These are phyloP conservation scores for Phyllostachys edulis DNA, from an alignment of 176 grass and related monocot species.

Conservation along the genomic window DNA sequence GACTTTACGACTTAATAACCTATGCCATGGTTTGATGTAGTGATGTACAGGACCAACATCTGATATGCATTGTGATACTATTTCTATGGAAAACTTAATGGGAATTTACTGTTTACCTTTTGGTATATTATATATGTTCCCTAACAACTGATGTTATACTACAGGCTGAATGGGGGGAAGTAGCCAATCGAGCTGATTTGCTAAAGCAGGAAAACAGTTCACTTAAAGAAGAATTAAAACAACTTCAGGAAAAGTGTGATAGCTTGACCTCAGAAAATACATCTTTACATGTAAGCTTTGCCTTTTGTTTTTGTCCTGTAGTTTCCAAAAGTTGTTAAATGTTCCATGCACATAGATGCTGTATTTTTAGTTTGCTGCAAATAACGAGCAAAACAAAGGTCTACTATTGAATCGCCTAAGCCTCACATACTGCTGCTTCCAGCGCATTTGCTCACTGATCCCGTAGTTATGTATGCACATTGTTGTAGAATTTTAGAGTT, in stretches of 20 bases:
- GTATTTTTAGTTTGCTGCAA: neutral
- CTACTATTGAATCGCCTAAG: neutral
- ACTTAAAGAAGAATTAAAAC: slow-evolving; percentile 65
- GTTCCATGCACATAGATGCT: neutral
- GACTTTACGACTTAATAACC: too few relatives aligned
- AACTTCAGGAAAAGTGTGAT: slow-evolving; percentile 51
- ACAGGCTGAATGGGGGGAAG: slow-evolving; percentile 68
- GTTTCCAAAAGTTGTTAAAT: neutral
- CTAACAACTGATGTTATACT: slow-evolving; percentile 3
- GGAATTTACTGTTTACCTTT: neutral
- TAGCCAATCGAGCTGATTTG: slow-evolving; percentile 51
- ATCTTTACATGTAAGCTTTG: slow-evolving; percentile 52
- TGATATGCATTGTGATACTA: neutral
- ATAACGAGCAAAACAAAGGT: neutral
- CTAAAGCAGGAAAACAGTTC: slow-evolving; percentile 63
- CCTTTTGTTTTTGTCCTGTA: neutral
- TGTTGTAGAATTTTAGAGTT: slow-evolving; percentile 10
- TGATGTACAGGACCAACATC: neutral
- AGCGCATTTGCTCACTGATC: neutral
- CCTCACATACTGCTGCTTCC: neutral
- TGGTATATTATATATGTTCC: slow-evolving; percentile 18
- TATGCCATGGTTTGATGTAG: neutral
- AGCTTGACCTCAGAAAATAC: slow-evolving; percentile 64
- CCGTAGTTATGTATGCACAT: neutral
- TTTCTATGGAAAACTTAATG: neutral